Base-by-base conservation (phyloP, 805 yeast genomes). In the Cyberlindnera meyerae region DNA sequence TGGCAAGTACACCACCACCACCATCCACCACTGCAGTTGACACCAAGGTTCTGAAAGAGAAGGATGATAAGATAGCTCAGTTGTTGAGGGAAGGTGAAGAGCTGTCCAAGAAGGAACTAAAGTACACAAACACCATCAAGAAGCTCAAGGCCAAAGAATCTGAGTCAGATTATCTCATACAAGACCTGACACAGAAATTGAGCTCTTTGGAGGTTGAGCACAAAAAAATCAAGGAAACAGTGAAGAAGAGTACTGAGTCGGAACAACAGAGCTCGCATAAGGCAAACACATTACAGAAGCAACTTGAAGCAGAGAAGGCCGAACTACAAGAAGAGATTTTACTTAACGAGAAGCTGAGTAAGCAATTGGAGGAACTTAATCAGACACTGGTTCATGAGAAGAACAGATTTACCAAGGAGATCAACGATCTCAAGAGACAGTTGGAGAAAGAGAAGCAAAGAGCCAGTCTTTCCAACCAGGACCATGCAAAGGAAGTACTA, bases 1-100 rank as follows among this genome's bases (percentile, higher is more conserved):
- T 33, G 7, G 8, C 36, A 9, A 18, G 28, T 9, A 11, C 24
- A 8, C 8, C 34, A 8, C 20, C 18, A 13, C 13, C 36, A 18
- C 13, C 24, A 8, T 5, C 31, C 8, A 24, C 12, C 12, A 6
- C n/a, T n/a, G n/a, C 29, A 11, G 36, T 36, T 2, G 41, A 54
- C 39, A 44, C 64, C 48, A 44, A 69, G 59, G 37, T 57, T 4
- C 8, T 51, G 15, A 51, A 48, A 29, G 54, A 74, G 58, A 48
- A 80, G 65, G 63, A 88, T 34, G 70, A 65, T 11, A 73, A 77
- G 21, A 77, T 89, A 18, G 71, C 73, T 13, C 78, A 80, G 39
- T 61, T 89, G 20, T 54, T 83, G 52, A 76, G 73, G 37, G 96
- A 88, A 58, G 95, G 95, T 4, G 79, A 82, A 44, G 75, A 71